Base-by-base conservation (phyloP, 164 flowering plant species). In the Saururus chinensis region DNA sequence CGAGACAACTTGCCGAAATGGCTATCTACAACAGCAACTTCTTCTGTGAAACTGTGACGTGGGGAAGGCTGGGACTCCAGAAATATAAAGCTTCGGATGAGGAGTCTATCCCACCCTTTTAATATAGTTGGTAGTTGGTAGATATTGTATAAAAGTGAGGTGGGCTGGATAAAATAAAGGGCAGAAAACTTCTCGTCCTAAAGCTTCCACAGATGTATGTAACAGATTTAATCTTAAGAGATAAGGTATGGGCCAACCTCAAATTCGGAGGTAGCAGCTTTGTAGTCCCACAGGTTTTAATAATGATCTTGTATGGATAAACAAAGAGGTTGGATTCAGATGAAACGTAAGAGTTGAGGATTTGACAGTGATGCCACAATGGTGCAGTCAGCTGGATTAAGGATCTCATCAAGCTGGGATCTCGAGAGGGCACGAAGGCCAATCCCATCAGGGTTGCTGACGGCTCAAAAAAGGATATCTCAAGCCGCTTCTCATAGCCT, bases 281-380 rank as follows among this genome's bases (percentile, higher is more conserved):
- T 0, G 97, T 90, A 1, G 97, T 87, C 26, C 97, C 97, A 65
- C 97, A 90, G 16, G 97, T 90, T 67, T 90, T 90, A 73, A 90
- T 77, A 65, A 87, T 82, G 40, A 90, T 68, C 74, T 86, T 90
- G 87, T 86, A 83, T 6, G 95, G 69, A 67, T 77, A 81, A 17
- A 90, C 86, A 74, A 90, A 88, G 63, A 89, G 82, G 82, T 93
- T 89, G 0, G 96, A 89, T 68, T 89, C 96, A 0, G 96, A 89
- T n/a, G 86, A 83, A 59, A 90, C 91, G 62, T 88, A 90, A 4
- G 97, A 88, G 59, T 90, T 73, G 59, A 12, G 73, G 76, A 60
- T 88, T 88, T 12, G 90, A 79, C 23, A 82, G 71, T 0, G 89
- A 81, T 11, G 79, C 66, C 56, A 90, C 97, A 52, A 90, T 84